A percentile compares a stretch with the other conserved stretches of the same genome.
These are phyloP conservation scores for Inga leiocalycina DNA, from an alignment of 306 rosid species.

Conservation along the genomic window DNA sequence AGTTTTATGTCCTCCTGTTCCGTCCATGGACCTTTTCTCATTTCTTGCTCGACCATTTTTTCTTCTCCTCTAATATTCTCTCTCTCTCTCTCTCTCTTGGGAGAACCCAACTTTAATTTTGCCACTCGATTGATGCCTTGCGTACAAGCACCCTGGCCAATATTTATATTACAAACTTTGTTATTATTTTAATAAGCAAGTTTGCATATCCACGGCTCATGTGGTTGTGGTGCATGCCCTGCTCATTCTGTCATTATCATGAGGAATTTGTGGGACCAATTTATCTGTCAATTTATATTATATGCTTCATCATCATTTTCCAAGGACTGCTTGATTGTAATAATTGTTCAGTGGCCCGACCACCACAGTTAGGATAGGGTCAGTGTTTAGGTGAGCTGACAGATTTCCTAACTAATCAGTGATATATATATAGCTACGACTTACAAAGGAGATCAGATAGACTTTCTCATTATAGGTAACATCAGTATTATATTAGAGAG, in stretches of 20 bases:
- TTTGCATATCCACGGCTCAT: conserved; percentile 52
- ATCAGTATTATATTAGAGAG: no score
- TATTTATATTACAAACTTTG: conserved; percentile 46
- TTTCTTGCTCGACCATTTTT: conserved; percentile 48
- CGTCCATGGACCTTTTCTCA: conserved; percentile 93
- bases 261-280: conserved; percentile 33
- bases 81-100: background rate
- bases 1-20: conserved; percentile 82
- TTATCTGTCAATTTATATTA: conserved; percentile 35
- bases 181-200: conserved; percentile 39
- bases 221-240: conserved; percentile 55
- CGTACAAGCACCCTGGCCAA: conserved; percentile 24
- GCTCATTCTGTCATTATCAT: conserved; percentile 43
- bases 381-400: background rate
- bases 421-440: background rate
- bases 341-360: background rate
- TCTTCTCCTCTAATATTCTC: background rate
- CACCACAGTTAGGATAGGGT: background rate
- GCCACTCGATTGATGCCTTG: conserved; percentile 26
- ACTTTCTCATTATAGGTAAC: background rate
- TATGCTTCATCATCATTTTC: conserved; percentile 34
- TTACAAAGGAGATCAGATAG: background rate
- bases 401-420: background rate
- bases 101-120: background rate
- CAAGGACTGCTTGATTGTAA: conserved; percentile 1